phyloP scores from a whole-genome alignment of 2,329 filamentous ascomycete species.

The Fusarium sp. region DNA sequence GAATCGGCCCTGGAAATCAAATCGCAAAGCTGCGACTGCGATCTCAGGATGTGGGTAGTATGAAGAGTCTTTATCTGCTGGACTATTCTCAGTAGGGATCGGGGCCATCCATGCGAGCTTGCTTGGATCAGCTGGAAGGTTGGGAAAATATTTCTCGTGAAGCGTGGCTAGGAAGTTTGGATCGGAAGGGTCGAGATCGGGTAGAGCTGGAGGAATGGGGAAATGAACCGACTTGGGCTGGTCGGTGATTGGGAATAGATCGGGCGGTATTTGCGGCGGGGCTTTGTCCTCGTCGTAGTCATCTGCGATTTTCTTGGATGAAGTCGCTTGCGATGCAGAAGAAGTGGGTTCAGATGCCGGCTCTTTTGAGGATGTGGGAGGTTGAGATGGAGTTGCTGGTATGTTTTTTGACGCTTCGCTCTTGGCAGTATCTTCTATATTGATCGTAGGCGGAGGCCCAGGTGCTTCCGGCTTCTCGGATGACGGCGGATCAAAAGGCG shows the following conservation, averaged over 20 bases:
- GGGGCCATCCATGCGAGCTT: constrained; percentile 93
- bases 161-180: constrained; percentile 87
- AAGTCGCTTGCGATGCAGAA: constrained; percentile 6
- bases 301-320: constrained; percentile 49
- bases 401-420: constrained; percentile 11
- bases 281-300: constrained; percentile 61
- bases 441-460: constrained; percentile 51
- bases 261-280: constrained; percentile 58
- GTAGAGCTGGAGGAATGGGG: constrained; percentile 67
- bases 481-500: constrained; percentile 59
- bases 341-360: background rate
- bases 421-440: constrained; percentile 53
- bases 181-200: constrained; percentile 86
- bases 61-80: constrained; percentile 78
- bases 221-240: constrained; percentile 70
- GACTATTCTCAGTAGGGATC: constrained; percentile 73
- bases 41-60: constrained; percentile 86
- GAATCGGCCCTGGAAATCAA: constrained; percentile 87
- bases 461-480: constrained; percentile 29
- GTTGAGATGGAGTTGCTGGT: constrained; percentile 4
- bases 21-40: constrained; percentile 84
- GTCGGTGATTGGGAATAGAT: constrained; percentile 61
- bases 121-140: constrained; percentile 85
- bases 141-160: constrained; percentile 94
- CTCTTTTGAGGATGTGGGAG: constrained; percentile 6